These are phyloP conservation scores for Akanthomyces dipterigenus DNA, from an alignment of 2,329 filamentous ascomycete species.

Conservation along the genomic window DNA sequence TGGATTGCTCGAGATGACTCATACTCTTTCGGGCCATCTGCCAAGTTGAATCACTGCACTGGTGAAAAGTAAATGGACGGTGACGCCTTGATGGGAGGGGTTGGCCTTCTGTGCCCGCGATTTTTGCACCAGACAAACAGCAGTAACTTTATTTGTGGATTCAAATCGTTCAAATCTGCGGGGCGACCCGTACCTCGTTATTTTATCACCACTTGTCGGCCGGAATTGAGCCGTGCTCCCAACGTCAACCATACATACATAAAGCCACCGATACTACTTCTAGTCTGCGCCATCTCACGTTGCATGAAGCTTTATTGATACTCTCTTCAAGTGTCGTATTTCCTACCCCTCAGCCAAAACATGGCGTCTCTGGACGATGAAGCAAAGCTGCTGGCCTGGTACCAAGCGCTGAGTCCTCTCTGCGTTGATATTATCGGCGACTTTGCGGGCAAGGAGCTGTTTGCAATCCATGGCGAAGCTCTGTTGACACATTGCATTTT, in stretches of 20 bases:
- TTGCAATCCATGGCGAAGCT: slow-evolving; percentile 67
- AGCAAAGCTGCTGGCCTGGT: slow-evolving; percentile 11
- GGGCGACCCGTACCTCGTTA: too few species aligned
- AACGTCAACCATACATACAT: too few species aligned
- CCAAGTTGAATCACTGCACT: not conserved
- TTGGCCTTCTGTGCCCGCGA: too few species aligned
- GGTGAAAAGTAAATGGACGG: not conserved
- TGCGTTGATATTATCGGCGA: slow-evolving; percentile 65
- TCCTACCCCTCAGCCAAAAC: not conserved
- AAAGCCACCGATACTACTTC: too few species aligned
- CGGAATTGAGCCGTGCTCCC: too few species aligned
- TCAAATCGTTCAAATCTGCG: too few species aligned
- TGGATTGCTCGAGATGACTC: not conserved
- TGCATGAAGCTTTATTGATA: too few species aligned
- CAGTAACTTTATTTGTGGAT: too few species aligned
- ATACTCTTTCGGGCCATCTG: not conserved
- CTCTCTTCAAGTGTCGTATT: not conserved
- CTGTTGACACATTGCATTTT: slow-evolving; percentile 58
- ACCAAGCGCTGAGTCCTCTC: slow-evolving; percentile 17
- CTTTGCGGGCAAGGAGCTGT: slow-evolving; percentile 67
- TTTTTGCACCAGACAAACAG: too few species aligned
- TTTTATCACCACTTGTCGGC: too few species aligned
- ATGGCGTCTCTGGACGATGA: not conserved
- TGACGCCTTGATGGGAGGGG: not conserved
- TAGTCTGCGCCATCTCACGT: too few species aligned